Conservation (phyloP, 108 stramenopile genomes). For the Conticribra guillardii region DNA sequence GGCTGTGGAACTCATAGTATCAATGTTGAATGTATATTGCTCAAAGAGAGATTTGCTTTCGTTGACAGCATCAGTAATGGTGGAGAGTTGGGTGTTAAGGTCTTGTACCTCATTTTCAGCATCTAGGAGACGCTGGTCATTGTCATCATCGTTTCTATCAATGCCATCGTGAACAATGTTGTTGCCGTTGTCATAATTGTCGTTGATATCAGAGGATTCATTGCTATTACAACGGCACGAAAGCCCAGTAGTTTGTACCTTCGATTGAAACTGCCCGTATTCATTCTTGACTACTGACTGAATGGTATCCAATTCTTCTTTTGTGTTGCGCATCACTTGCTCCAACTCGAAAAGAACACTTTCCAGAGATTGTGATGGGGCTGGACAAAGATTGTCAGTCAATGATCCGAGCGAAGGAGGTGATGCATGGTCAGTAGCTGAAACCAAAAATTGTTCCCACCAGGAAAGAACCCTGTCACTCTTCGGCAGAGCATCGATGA, state of each 20-base stretch:
- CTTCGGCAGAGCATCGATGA: not conserved
- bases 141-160: no score
- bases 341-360: not conserved
- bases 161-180: no score
- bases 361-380: not conserved
- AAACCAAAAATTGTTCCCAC: conserved; percentile 13
- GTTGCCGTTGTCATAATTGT: not conserved
- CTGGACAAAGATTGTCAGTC: not conserved
- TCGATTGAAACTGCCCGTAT: not conserved
- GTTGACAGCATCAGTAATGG: no score
- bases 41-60: not conserved
- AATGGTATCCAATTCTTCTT: not conserved
- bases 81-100: no score
- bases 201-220: not conserved
- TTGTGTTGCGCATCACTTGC: not conserved
- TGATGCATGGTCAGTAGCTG: not conserved
- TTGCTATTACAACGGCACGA: not conserved
- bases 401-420: not conserved
- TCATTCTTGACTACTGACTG: not conserved
- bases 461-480: conserved; percentile 1
- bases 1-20: not conserved
- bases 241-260: not conserved
- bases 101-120: no score
- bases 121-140: no score
- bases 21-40: not conserved